Conservation (phyloP, 148 eudicot genomes). For the Chenopodium suecicum region DNA sequence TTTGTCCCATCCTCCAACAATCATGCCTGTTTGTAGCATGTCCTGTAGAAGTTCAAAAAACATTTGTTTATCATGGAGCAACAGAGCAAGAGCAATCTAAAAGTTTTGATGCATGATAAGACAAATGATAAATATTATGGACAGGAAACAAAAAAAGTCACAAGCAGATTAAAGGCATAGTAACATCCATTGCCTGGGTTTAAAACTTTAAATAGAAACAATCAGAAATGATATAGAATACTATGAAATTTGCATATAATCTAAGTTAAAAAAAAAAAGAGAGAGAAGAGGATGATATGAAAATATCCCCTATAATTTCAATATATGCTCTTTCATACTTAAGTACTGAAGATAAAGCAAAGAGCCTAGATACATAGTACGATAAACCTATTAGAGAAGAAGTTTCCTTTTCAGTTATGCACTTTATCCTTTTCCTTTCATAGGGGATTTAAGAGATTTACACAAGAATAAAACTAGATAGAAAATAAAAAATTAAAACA, state of each 20-base stretch:
- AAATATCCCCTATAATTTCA: not conserved
- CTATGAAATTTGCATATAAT: not conserved
- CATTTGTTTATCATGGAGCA: not conserved
- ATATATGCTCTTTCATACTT: not conserved
- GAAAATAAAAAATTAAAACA: not conserved
- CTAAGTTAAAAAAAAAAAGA: not conserved
- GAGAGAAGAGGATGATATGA: not conserved
- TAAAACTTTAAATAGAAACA: not conserved
- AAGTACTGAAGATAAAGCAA: not conserved
- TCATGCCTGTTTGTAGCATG: constrained; percentile 85
- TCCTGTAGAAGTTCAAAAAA: constrained; percentile 43
- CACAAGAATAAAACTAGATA: not conserved
- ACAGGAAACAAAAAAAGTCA: not conserved
- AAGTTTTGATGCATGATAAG: not conserved
- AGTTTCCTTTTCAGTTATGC: not conserved
- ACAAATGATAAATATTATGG: not conserved
- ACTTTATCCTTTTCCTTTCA: not conserved
- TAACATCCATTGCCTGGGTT: not conserved
- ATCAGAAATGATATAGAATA: not conserved
- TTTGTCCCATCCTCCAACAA: constrained; percentile 97
- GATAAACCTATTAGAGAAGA: not conserved
- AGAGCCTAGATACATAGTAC: not conserved
- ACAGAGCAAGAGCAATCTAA: not conserved
- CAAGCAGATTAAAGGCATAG: not conserved
- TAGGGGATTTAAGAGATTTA: not conserved